Evolutionary conservation across 176 grass and related monocot genomes (phyloP).

Genomic region (Pontederia crassipes): DNA sequence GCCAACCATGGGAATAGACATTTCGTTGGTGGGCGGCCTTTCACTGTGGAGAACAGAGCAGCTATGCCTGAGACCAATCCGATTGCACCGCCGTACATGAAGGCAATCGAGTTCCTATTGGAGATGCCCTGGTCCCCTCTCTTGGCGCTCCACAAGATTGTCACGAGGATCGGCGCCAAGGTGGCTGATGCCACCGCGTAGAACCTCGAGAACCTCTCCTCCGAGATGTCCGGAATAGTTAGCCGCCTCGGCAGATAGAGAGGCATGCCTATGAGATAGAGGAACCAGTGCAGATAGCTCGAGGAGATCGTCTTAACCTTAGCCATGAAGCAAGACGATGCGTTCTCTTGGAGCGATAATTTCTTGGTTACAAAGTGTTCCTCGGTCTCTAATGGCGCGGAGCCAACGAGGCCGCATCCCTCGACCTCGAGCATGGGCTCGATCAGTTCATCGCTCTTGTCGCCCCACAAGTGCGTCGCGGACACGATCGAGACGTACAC

Average conservation of each 20-base stretch:
- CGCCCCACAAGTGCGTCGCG: conserved; percentile 53
- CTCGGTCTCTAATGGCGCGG: background rate
- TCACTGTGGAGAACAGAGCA: conserved; percentile 27
- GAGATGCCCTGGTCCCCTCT: conserved; percentile 1
- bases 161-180: conserved; percentile 46
- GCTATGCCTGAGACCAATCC: conserved; percentile 18
- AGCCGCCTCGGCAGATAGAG: conserved; percentile 68
- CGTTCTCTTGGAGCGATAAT: background rate
- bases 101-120: conserved; percentile 1
- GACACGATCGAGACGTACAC: conserved; percentile 63
- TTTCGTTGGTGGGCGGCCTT: conserved; percentile 7
- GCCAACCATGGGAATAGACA: conserved; percentile 49
- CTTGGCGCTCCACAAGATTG: conserved; percentile 37
- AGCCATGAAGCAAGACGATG: background rate
- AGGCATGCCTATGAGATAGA: conserved; percentile 38
- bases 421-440: conserved; percentile 38
- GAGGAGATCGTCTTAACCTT: background rate
- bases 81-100: conserved; percentile 12
- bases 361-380: background rate
- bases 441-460: conserved; percentile 19
- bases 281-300: conserved; percentile 7
- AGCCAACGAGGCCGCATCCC: background rate
- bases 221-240: conserved; percentile 73
- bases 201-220: conserved; percentile 35
- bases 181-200: conserved; percentile 41